Conservation (phyloP, 768 basidiomycete genomes). For the Russula sp. region DNA sequence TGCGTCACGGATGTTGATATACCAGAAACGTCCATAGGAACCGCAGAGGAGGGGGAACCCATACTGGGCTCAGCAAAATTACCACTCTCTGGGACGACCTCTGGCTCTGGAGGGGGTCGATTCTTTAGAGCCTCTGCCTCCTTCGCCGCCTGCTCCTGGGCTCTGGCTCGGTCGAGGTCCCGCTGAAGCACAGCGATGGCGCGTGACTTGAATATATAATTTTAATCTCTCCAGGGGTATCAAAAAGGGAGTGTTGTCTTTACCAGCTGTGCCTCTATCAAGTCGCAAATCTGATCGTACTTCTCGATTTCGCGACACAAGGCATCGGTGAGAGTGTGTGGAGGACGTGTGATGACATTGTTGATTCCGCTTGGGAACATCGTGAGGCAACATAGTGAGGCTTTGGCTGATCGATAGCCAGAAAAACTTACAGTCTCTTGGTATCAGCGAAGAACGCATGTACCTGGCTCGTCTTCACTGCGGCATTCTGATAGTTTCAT, state of each 20-base stretch:
- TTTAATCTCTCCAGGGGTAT: neutral
- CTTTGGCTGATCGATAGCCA: neutral
- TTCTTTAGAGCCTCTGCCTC: conserved; percentile 27
- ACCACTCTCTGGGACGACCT: conserved; percentile 7
- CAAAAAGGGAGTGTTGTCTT: conserved; percentile 24
- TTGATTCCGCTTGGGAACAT: conserved; percentile 42
- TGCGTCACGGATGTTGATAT: conserved; percentile 28
- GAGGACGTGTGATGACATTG: conserved; percentile 52
- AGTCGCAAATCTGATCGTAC: conserved; percentile 74
- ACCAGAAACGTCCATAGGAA: conserved; percentile 18
- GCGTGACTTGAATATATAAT: conserved; percentile 40
- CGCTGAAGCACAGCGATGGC: conserved; percentile 67
- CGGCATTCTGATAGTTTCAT: conserved; percentile 40
- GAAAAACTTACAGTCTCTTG: conserved; percentile 50
- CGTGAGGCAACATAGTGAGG: neutral
- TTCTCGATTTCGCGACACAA: conserved; percentile 70
- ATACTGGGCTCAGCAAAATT: neutral
- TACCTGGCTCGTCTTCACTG: conserved; percentile 29
- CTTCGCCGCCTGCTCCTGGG: conserved; percentile 35
- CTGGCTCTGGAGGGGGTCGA: conserved; percentile 26
- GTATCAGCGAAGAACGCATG: conserved; percentile 37
- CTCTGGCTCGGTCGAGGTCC: conserved; percentile 48
- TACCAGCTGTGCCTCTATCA: conserved; percentile 66
- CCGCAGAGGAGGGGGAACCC: neutral
- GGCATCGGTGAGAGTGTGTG: conserved; percentile 53